Base-by-base conservation (phyloP, 73 alveolate genomes). In the Paramecium tetraurelia region DNA sequence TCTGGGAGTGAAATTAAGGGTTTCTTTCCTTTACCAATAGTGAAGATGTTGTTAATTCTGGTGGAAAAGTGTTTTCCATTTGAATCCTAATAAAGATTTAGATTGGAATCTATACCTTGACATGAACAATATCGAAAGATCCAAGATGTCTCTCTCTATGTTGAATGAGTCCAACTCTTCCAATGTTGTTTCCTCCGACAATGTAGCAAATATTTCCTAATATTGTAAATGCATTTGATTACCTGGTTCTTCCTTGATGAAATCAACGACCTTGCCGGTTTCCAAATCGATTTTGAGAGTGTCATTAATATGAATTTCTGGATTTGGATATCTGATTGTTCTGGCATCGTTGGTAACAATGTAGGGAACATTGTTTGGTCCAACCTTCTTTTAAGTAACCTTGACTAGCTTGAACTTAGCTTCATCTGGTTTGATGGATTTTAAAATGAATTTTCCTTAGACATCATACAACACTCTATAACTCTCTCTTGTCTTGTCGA, bases 301-400 rank as follows among this genome's bases (percentile, higher is more conserved):
- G 93, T 96, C 99, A 87, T 95, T 85, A 58, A 71, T 84, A 95
- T 96, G 96, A 97, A 98, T 96, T 92, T 98, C 99, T 27, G 99
- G 99, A 94, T 96, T 97, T 29, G 99, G 99, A 96, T 83, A 98
- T 92, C 99, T 97, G 95, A 98, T 58, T 85, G 99, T 98, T 96
- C 99, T 98, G 21, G 99, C 99, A 90, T 98, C 99, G 92, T 97
- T 98, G 58, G 99, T 97, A 85, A 96, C 97, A 59, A 97, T 95
- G 96, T 97, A 98, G 36, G 99, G 99, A 43, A 98, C 94, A 77
- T 98, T 98, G 96, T 98, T 98, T 71, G 98, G 97, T 48, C 99
- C 99, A 93, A 98, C 92, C 46, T 95, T 89, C 95, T 96, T 96
- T 93, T 93, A 95, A 92, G 96, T 98, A 86, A 98, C 99, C 75